These are phyloP conservation scores for Lentinula raphanica DNA, from an alignment of 768 basidiomycete species.

Conservation along the genomic window DNA sequence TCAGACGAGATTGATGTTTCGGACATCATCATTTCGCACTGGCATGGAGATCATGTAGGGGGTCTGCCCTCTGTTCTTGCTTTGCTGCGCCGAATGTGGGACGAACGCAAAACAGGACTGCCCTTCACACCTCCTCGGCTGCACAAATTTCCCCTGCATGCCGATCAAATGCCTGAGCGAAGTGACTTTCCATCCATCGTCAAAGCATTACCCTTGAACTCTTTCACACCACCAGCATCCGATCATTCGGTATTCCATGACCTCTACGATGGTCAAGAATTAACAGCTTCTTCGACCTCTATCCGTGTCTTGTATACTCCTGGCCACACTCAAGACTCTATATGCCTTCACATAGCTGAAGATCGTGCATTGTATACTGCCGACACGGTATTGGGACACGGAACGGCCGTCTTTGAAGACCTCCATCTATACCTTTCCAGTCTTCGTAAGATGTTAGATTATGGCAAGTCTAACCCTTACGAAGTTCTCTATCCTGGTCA, in stretches of 20 bases:
- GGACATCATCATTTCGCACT: constrained; percentile 89
- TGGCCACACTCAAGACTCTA: constrained; percentile 86
- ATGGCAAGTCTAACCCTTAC: constrained; percentile 13
- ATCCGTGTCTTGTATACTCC: constrained; percentile 79
- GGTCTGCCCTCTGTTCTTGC: constrained; percentile 69
- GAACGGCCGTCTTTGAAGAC: constrained; percentile 86
- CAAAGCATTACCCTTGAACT: constrained; percentile 34
- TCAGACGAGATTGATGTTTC: constrained; percentile 56
- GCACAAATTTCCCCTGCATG: constrained; percentile 61
- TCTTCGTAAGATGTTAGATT: constrained; percentile 53
- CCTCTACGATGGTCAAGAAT: constrained; percentile 48
- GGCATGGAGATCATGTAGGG: constrained; percentile 81
- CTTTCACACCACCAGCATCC: constrained; percentile 41
- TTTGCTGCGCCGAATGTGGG: constrained; percentile 64
- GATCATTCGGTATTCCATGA: constrained; percentile 49
- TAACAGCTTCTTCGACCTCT: constrained; percentile 30
- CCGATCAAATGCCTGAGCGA: constrained; percentile 18
- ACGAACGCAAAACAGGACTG: constrained; percentile 34
- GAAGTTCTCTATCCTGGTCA: constrained; percentile 83
- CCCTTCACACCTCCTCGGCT: constrained; percentile 65
- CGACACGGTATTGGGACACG: constrained; percentile 87
- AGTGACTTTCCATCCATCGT: constrained; percentile 35
- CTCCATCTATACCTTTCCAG: constrained; percentile 64
- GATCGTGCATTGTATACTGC: constrained; percentile 83
- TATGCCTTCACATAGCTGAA: constrained; percentile 63